Conservation (phyloP, 306 rosid species). For the Benincasa hispida region DNA sequence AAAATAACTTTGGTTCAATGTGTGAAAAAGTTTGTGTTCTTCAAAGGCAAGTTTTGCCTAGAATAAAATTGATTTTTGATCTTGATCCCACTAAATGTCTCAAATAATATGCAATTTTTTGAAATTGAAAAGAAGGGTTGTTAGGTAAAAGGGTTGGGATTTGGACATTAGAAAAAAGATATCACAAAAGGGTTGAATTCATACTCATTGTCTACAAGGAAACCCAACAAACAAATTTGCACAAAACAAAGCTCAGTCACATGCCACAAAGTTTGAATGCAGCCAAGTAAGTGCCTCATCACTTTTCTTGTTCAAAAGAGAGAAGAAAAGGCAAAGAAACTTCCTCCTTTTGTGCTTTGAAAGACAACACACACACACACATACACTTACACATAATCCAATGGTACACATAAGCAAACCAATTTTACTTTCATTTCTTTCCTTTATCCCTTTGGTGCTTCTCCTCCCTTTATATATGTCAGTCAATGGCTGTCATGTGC, state of each 20-base stretch:
- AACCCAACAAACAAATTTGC: constrained; percentile 18
- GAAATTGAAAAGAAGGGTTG: neutral
- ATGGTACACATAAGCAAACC: constrained; percentile 11
- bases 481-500: neutral
- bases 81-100: neutral
- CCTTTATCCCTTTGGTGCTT: constrained; percentile 20
- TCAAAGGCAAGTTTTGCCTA: neutral
- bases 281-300: constrained; percentile 20
- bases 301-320: constrained; percentile 13
- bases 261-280: constrained; percentile 20
- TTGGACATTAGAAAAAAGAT: neutral
- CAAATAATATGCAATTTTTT: neutral
- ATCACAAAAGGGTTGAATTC: constrained; percentile 9
- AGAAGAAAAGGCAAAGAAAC: constrained; percentile 10
- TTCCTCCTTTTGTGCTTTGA: constrained; percentile 12
- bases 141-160: neutral
- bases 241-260: constrained; percentile 37
- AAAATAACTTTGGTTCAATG: too few species aligned
- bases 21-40: too few species aligned
- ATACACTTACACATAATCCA: neutral
- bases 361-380: neutral
- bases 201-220: constrained; percentile 44
- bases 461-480: neutral
- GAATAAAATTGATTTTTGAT: neutral
- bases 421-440: constrained; percentile 15